Evolutionary conservation across 2,329 filamentous ascomycete genomes (phyloP).

Genomic region (Orbilia blumenaviensis): DNA sequence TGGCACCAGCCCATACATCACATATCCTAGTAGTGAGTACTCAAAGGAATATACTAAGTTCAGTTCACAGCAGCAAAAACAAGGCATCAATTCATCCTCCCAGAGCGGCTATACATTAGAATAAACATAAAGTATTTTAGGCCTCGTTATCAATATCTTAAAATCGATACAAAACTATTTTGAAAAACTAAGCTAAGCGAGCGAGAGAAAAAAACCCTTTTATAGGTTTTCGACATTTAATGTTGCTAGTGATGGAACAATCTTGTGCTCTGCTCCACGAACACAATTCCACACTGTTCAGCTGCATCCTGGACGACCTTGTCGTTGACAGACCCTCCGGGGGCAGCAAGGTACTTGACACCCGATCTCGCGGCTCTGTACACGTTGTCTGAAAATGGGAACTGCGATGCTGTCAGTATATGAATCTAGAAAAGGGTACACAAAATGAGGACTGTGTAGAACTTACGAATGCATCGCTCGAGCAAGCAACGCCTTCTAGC

Average conservation of each 20-base stretch:
- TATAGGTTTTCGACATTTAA: too few relatives aligned
- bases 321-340: constrained; percentile 88
- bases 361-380: constrained; percentile 89
- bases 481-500: constrained; percentile 82
- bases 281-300: constrained; percentile 89
- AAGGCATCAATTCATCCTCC: not conserved
- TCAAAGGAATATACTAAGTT: too few relatives aligned
- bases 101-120: not conserved
- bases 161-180: not conserved
- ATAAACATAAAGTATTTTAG: not conserved
- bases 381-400: constrained; percentile 98
- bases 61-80: too few relatives aligned
- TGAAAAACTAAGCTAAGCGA: not conserved
- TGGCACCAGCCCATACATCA: not conserved
- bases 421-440: not conserved
- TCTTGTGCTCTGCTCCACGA: constrained; percentile 92
- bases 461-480: constrained; percentile 93
- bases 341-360: constrained; percentile 94
- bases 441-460: not conserved
- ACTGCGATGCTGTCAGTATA: constrained; percentile 66
- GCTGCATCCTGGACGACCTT: constrained; percentile 83
- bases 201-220: not conserved
- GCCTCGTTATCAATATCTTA: not conserved
- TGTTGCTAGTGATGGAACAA: constrained; percentile 97
- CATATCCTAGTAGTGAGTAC: too few relatives aligned